These are phyloP conservation scores for Septoria petroselini DNA, from an alignment of 2,329 filamentous ascomycete species.

Conservation along the genomic window DNA sequence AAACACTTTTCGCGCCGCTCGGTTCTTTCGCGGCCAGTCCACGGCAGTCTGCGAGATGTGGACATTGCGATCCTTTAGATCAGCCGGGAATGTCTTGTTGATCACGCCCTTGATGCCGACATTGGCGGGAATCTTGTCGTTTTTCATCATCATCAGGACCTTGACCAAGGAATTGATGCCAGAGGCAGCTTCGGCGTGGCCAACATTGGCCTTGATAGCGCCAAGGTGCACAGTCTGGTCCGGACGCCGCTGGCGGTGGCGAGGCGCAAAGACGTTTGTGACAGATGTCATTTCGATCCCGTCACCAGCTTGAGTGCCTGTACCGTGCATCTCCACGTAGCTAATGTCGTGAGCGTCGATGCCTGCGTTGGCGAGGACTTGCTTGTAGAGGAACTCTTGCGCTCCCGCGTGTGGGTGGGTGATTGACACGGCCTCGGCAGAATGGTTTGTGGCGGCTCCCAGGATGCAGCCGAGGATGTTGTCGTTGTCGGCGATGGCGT, in stretches of 20 bases:
- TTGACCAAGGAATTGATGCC: conserved; percentile 55
- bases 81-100: conserved; percentile 55
- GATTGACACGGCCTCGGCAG: conserved; percentile 75
- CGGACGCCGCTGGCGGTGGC: conserved; percentile 48
- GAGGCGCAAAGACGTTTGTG: conserved; percentile 59
- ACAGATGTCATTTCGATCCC: conserved; percentile 79
- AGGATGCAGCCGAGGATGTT: conserved; percentile 69
- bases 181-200: conserved; percentile 54
- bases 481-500: conserved; percentile 73
- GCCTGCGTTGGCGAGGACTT: conserved; percentile 68
- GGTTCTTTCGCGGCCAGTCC: conserved; percentile 48
- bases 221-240: conserved; percentile 53
- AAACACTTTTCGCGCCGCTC: conserved; percentile 50
- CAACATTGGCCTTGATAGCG: conserved; percentile 56
- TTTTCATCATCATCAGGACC: conserved; percentile 54
- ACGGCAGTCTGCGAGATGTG: conserved; percentile 50
- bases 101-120: conserved; percentile 56
- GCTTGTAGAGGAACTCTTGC: conserved; percentile 67
- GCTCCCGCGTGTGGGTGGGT: conserved; percentile 77
- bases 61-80: conserved; percentile 52
- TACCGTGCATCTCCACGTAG: conserved; percentile 88
- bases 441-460: conserved; percentile 75
- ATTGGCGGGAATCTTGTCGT: conserved; percentile 54
- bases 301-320: conserved; percentile 81
- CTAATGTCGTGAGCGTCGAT: conserved; percentile 73